phyloP scores from a whole-genome alignment of 2,329 filamentous ascomycete species.

The Hypoxylon sp. region DNA sequence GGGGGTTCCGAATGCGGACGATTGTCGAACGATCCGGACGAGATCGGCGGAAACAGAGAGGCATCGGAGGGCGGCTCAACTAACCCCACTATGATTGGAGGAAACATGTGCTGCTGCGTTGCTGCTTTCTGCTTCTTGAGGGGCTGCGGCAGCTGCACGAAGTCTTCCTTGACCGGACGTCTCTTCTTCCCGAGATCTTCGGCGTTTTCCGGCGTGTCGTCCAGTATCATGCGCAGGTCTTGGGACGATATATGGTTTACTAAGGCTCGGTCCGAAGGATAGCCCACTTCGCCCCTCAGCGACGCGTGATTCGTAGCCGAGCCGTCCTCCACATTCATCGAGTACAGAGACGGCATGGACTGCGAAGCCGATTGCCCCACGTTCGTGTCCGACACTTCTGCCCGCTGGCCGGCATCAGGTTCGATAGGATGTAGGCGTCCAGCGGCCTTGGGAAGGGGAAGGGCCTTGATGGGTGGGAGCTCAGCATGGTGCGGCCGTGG shows the following conservation, averaged over 20 bases:
- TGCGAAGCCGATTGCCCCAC: conserved; percentile 40
- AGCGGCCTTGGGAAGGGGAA: conserved; percentile 53
- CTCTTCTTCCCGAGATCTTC: conserved; percentile 63
- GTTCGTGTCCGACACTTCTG: conserved; percentile 48
- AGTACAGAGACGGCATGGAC: conserved; percentile 41
- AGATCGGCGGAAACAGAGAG: conserved; percentile 69
- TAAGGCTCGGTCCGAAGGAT: conserved; percentile 39
- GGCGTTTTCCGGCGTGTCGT: conserved; percentile 52
- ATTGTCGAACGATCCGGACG: conserved; percentile 62
- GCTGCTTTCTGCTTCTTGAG: conserved; percentile 69
- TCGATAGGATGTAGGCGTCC: conserved; percentile 58
- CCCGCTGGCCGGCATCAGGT: conserved; percentile 54
- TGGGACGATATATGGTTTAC: conserved; percentile 50
- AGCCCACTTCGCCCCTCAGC: conserved; percentile 39
- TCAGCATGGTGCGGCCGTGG: conserved; percentile 57
- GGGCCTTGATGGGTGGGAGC: conserved; percentile 62
- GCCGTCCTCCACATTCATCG: conserved; percentile 42
- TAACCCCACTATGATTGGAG: conserved; percentile 71
- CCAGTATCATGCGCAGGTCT: conserved; percentile 55
- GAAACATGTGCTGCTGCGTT: conserved; percentile 62
- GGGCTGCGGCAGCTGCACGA: conserved; percentile 69
- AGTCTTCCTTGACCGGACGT: conserved; percentile 66
- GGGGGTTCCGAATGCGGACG: conserved; percentile 52
- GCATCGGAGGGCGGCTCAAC: conserved; percentile 68
- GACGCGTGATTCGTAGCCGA: conserved; percentile 20